Evolutionary conservation across 139 green algal species (phyloP), one percentile per base, ranked within the genome.

Genomic region (Nannochloris sp.): DNA sequence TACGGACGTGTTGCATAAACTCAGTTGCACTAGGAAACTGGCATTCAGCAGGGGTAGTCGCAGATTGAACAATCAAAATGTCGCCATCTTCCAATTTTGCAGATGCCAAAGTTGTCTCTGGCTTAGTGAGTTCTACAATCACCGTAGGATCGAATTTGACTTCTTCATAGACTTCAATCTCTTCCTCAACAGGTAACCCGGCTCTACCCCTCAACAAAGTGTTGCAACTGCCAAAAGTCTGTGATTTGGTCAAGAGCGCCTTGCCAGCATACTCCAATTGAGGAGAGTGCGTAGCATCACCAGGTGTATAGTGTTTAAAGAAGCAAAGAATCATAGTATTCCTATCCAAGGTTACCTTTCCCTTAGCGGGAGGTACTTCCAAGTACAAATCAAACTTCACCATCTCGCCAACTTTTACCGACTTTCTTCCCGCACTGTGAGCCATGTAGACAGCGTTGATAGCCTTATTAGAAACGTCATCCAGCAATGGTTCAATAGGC

Each of bases 81-180:
- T 97, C 91, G 3, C 91, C 91, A 54, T 92, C 60, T 73, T 96
- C 77, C 25, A 96, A 76, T 78, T 89, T 73, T 1, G 54, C 48
- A 15, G 27, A 13, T 9, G 46, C 37, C 31, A 86, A 73, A 25
- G 54, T 30, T 24, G 25, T 39, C 6, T n/a, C 31, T 8, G 33
- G 38, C 3, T 75, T 25, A 15, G 91, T 54, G 7, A 27, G 2
- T 6, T 90, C 75, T 25, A 89, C 81, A 80, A 93, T 90, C 27
- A 97, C 78, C 7, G 38, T 68, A 3, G 91, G 92, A 48, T 95
- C 83, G 60, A 78, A 91, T 77, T 96, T 96, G 32, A 98, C 78
- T 79, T 98, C 92, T 84, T 98, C 90, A 39, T 68, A 79, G 23
- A 72, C 13, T 10, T 55, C 32, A 29, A 72, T 54, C 19, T 61